Base-by-base conservation (phyloP, 768 basidiomycete genomes). In the Coprinopsis sp. region DNA sequence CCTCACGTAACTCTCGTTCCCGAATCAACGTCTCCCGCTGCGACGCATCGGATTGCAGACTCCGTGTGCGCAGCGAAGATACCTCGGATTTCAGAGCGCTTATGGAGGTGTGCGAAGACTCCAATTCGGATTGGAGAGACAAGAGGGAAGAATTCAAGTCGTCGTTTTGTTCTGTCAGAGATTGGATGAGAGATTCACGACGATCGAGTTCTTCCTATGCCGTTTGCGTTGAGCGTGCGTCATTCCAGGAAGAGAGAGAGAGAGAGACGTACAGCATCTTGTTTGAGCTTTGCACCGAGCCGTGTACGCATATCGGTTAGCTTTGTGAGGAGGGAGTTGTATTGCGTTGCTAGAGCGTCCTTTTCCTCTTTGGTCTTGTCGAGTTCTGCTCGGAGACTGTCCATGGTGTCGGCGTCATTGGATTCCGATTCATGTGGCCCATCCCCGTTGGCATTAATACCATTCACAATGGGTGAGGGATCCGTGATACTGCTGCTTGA, bases 141-240 rank as follows among this genome's bases (percentile, higher is more conserved):
- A 87, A 81, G 23, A 96, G 68, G 0, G 91, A 89, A 24, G 64
- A 59, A 6, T 69, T 61, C 13, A 93, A 72, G 57, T 90, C 84
- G 5, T 89, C 84, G 58, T 85, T 89, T 59, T 91, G 82, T 2
- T 76, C 78, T 2, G 78, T 82, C 22, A 99, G 68, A 50, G 84
- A 79, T 48, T 87, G 87, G 27, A 96, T 77, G 28, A 84, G 74
- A 55, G 88, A 84, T 60, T 93, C 93, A 51, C 91, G 77, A 52
- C 92, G 78, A 73, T 98, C 96, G 33, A 99, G 84, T 76, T 98
- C 96, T 82, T 98, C 96, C 95, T 99, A 71, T 48, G 54, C 49
- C 53, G 29, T 47, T 44, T 11, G 29, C 14, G 22, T 49, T 10
- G 31, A 18, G 16, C 27, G 19, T 50, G 31, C 21, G 4, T n/a